Evolutionary conservation across 768 basidiomycete genomes (phyloP), one percentile per base, ranked within the genome.

Genomic region (Favolaschia claudopus): DNA sequence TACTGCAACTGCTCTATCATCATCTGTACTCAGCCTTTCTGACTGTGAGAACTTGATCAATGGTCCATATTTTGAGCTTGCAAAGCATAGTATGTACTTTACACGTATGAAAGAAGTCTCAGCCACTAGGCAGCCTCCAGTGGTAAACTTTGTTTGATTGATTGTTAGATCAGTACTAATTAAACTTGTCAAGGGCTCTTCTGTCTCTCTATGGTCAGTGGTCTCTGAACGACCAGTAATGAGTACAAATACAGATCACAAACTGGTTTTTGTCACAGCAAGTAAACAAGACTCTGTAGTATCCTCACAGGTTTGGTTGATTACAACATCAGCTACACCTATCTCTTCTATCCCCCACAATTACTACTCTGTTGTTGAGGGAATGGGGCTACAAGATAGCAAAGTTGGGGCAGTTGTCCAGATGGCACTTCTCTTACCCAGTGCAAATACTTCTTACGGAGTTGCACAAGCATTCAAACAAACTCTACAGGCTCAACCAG

Each of bases 31-130:
- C 10, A 40, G 36, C 27, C 32, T 58, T 25, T 56, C 59, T 13
- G 42, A 60, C 37, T 67, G 64, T 46, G 28, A 50, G 24, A 50
- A 62, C 31, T 39, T 67, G 7, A 19, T 68, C 15, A 56, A 39
- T 6, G 64, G 56, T 3, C 32, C 51, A 39, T 65, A 62, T 42
- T 55, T 55, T 8, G 40, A 28, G 2, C 55, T 67, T 2, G 57
- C 63, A 9, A 56, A 36, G 33, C 52, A 61, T 17, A 61, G 61
- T 0, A 52, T 58, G 48, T 61, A 54, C 14, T 67, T 67, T 36
- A 67, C 66, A 14, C 19, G 43, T 6, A 31, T 67, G 19, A 29
- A 51, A 17, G 28, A 29, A 10, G 53, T 65, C 27, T 60, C 50
- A 7, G 58, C 49, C 2, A 39, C 33, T 3, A 45, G 42, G 3